phyloP scores from a whole-genome alignment of 2,329 filamentous ascomycete genomes.

The Phoma sp. region DNA sequence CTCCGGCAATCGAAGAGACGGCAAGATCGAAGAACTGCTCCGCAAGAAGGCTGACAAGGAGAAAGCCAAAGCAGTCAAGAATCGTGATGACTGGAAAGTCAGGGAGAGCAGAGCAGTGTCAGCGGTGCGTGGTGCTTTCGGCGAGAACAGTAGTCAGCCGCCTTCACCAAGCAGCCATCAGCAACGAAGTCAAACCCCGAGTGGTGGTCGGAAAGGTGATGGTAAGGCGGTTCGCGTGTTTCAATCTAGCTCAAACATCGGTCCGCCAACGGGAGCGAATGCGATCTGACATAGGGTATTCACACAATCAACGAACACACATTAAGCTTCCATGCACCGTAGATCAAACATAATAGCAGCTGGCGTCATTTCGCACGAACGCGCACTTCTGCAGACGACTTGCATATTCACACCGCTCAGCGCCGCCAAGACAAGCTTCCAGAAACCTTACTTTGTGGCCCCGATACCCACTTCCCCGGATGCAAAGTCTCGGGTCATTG shows the following conservation, averaged over 20 bases:
- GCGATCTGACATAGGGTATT: neutral
- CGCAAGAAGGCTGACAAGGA: slow-evolving; percentile 44
- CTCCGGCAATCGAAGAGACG: slow-evolving; percentile 51
- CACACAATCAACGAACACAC: slow-evolving; percentile 6
- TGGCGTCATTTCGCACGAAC: neutral
- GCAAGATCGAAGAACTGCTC: slow-evolving; percentile 38
- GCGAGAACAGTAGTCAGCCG: slow-evolving; percentile 20
- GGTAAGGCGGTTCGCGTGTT: slow-evolving; percentile 41
- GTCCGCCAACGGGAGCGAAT: slow-evolving; percentile 11
- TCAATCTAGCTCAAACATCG: slow-evolving; percentile 20
- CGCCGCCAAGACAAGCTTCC: slow-evolving; percentile 4
- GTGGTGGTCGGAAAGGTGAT: slow-evolving; percentile 27
- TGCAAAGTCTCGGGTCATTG: neutral
- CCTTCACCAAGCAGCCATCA: slow-evolving; percentile 20
- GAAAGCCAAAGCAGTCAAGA: slow-evolving; percentile 41
- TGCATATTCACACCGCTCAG: slow-evolving; percentile 17
- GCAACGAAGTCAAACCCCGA: slow-evolving; percentile 14
- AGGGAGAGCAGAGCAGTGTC: slow-evolving; percentile 52
- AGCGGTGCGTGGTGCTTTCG: slow-evolving; percentile 44
- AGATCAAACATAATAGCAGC: neutral
- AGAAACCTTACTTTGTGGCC: slow-evolving; percentile 2
- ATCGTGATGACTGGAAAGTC: slow-evolving; percentile 52
- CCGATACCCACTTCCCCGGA: slow-evolving; percentile 17
- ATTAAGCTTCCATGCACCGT: neutral
- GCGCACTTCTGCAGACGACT: slow-evolving; percentile 5